Percentiles rank a stretch among this genome's conserved stretches.
Evolutionary conservation across 768 basidiomycete genomes (phyloP).

Genomic region (Rhizopogon sp.): DNA sequence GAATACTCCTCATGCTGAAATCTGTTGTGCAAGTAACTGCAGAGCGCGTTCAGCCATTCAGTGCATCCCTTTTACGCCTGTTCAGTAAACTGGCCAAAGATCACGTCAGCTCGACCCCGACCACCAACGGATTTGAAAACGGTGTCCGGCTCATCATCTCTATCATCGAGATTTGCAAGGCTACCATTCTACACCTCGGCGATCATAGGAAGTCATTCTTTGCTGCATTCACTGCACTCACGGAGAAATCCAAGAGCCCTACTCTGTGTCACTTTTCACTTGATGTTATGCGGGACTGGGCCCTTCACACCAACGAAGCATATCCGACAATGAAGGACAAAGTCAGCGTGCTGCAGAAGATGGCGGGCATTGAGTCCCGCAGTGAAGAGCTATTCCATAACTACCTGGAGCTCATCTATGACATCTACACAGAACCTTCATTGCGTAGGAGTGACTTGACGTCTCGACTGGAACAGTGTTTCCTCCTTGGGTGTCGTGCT

Average conservation of each 20-base stretch:
- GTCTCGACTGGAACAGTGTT: slow-evolving; percentile 86
- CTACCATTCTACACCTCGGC: slow-evolving; percentile 73
- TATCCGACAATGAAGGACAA: slow-evolving; percentile 97
- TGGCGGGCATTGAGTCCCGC: slow-evolving; percentile 78
- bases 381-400: slow-evolving; percentile 76
- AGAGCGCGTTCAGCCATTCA: slow-evolving; percentile 80
- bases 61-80: slow-evolving; percentile 71
- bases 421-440: slow-evolving; percentile 86
- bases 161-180: slow-evolving; percentile 85
- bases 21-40: slow-evolving; percentile 77
- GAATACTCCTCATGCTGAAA: slow-evolving; percentile 82
- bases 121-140: slow-evolving; percentile 48
- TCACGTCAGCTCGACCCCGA: slow-evolving; percentile 58
- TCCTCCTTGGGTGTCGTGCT: slow-evolving; percentile 86
- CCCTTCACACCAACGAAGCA: slow-evolving; percentile 77
- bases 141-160: slow-evolving; percentile 62
- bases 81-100: slow-evolving; percentile 85
- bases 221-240: slow-evolving; percentile 69
- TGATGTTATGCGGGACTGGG: slow-evolving; percentile 85
- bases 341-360: slow-evolving; percentile 80
- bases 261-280: slow-evolving; percentile 80
- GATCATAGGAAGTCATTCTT: slow-evolving; percentile 84
- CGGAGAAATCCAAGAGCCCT: slow-evolving; percentile 84
- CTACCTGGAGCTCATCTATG: slow-evolving; percentile 86
- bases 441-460: slow-evolving; percentile 92